Conservation (phyloP, 2,329 filamentous ascomycete genomes). For the Periconia sp. region DNA sequence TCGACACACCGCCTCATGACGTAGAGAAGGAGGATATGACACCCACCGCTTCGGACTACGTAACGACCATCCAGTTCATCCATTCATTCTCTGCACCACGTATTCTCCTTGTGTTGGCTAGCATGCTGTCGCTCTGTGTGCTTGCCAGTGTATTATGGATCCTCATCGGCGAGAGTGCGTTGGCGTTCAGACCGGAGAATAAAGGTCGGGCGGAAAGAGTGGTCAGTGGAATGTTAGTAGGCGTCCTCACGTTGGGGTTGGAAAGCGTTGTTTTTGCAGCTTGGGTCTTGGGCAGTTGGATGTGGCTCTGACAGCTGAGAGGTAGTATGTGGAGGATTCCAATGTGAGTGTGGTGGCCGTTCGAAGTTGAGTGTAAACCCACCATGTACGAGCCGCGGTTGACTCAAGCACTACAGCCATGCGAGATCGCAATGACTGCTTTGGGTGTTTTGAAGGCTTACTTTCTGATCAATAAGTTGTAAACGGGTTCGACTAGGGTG, state of each 20-base stretch:
- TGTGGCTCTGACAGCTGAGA: conserved; percentile 8
- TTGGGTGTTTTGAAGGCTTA: too few species aligned
- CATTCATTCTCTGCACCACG: conserved; percentile 24
- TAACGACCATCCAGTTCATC: conserved; percentile 34
- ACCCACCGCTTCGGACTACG: conserved; percentile 5
- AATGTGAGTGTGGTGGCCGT: too few species aligned
- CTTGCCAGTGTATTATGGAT: conserved; percentile 28
- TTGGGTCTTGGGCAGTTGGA: conserved; percentile 15
- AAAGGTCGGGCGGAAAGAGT: conserved; percentile 20
- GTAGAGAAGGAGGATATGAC: conserved; percentile 1
- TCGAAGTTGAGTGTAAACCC: too few species aligned
- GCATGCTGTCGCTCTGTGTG: conserved; percentile 22
- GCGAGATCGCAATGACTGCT: too few species aligned
- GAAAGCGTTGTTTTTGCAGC: conserved; percentile 18
- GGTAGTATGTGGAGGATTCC: too few species aligned
- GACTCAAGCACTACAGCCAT: too few species aligned
- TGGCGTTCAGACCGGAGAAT: conserved; percentile 6
- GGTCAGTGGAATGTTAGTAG: conserved; percentile 26
- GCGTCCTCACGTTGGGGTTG: conserved; percentile 20
- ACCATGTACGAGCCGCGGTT: too few species aligned
- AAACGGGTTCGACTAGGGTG: too few species aligned
- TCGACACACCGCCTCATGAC: neutral
- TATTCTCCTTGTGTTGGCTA: conserved; percentile 18
- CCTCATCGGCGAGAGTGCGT: conserved; percentile 21
- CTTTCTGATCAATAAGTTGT: too few species aligned